Evolutionary conservation across 768 basidiomycete genomes (phyloP), one percentile per base, ranked within the genome.

Genomic region (Kwoniella sp.): DNA sequence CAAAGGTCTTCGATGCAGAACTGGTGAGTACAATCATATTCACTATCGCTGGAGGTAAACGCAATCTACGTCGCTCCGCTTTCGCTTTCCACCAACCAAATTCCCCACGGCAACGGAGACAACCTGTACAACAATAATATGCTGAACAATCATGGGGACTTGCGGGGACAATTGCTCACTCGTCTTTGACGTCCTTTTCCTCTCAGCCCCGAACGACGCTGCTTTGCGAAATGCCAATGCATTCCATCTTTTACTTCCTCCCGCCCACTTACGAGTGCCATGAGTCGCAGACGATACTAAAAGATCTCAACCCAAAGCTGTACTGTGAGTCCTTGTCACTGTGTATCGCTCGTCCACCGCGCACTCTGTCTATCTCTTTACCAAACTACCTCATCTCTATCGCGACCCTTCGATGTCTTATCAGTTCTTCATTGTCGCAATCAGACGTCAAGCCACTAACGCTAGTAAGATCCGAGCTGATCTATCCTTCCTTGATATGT

Each of bases 221-320:
- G 57, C 74, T 95, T 21, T 83, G 84, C 40, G 92, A 95, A 67
- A 83, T 96, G 37, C 85, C 89, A 0, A 70, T 75, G 1, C 82
- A 87, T 24, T 88, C 86, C 0, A 86, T 88, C 0, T 95, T 88
- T 78, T 86, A 95, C 80, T 97, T 96, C 77, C 77, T 85, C 19
- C 85, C 86, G 2, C 91, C 91, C 0, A 82, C 89, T 55, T 84
- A 86, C 59, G 55, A 79, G 0, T 82, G 85, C 0, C 77, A 84
- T 0, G 86, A 87, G 60, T 88, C 90, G 0, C 73, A 79, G 54
- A 78, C 73, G 86, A 88, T 64, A 8, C 25, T 64, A 7, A 64
- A 58, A 36, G 62, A 64, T 33, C 62, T 64, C 2, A 64, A 52
- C 24, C 19, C 33, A n/a, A 50, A 55, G 30, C 21, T 64, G 26